Evolutionary conservation across 805 yeast species (phyloP), one percentile per base, ranked within the genome.

Genomic region (Lipomyces orientalis): DNA sequence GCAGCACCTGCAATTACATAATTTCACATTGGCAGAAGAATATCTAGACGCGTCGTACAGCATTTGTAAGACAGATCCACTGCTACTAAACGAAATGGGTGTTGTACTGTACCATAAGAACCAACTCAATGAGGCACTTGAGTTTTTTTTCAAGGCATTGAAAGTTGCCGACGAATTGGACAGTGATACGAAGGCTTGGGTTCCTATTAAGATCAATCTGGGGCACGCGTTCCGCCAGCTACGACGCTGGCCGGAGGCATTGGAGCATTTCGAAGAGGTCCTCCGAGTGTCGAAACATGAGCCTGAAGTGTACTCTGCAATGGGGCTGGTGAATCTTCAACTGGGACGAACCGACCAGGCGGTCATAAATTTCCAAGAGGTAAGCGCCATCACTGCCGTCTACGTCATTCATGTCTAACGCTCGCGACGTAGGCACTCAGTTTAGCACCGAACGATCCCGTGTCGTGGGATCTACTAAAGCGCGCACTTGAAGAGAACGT

Each of bases 1-100:
- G 97, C 98, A 95, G 80, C 94, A 95, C 77, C 80, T 93, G 73
- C 93, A 91, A 67, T 90, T 94, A 88, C 89, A 88, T 76, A 93
- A 93, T 73, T 81, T 90, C 58, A 85, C 88, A 5, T 80, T 95
- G 64, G 92, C 98, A 0, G 93, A 90, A 73, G 98, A 94, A 76
- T 95, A 93, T 75, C 83, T 95, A 35, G 79, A 83, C 65, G 85
- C 93, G 3, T 86, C 98, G 0, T 88, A 86, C 73, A 86, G 87
- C 25, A 86, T 93, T 1, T 93, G 97, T 77, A 88, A 90, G 29
- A 82, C 86, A 2, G 99, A 95, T 77, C 98, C 99, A 2, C 79
- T 94, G 60, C 79, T 95, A 56, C 81, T 95, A 69, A 95, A 95
- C 77, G 99, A 95, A 76, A 80, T 94, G 76, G 99, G 98, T 4